Evolutionary conservation across 2,329 filamentous ascomycete genomes (phyloP), one percentile per base, ranked within the genome.

Genomic region (Alternaria ventricosa): DNA sequence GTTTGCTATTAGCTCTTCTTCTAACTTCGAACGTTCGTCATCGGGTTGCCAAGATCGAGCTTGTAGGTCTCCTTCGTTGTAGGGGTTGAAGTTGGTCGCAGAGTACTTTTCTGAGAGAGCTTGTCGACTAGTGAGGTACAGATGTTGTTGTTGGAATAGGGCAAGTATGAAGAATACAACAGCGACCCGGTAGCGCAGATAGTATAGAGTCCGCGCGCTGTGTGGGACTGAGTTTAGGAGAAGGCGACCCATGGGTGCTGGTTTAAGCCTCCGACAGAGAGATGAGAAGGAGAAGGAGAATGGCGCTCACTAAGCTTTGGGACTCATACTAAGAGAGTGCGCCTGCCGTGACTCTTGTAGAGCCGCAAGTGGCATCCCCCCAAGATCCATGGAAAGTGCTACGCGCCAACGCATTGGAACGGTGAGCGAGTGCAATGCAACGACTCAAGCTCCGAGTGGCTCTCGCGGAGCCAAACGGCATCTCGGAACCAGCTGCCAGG

Each of bases 21-120:
- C 60, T 5, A 73, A 65, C 9, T 57, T 56, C 4, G 45, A 20
- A 12, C 63, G 53, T 18, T 70, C 57, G 27, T 63, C 60, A 36
- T 69, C 45, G n/a, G 56, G 47, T 13, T 11, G 53, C 55, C 45
- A 61, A 12, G 55, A 33, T 25, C 53, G 50, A 5, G 51, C 33
- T 4, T 53, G 44, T 15, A 59, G 56, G 18, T 43, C 60, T 15
- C 44, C 15, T n/a, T 43, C 18, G 15, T 43, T 28, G 3, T 46
- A n/a, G 1, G 36, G 46, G 13, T 33, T 25, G 47, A 75, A 71
- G 2, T 55, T 11, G 11, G 74, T 74, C 6, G 68, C 60, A 3
- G 70, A 61, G 51, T 71, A 75, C 56, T 76, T 76, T 10, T 62
- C 68, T 3, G 44, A 54, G 1, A 75, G 69, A 10, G 72, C 63